Base-by-base conservation (phyloP, 208 protist species). In the Vickermania spadyakhi region DNA sequence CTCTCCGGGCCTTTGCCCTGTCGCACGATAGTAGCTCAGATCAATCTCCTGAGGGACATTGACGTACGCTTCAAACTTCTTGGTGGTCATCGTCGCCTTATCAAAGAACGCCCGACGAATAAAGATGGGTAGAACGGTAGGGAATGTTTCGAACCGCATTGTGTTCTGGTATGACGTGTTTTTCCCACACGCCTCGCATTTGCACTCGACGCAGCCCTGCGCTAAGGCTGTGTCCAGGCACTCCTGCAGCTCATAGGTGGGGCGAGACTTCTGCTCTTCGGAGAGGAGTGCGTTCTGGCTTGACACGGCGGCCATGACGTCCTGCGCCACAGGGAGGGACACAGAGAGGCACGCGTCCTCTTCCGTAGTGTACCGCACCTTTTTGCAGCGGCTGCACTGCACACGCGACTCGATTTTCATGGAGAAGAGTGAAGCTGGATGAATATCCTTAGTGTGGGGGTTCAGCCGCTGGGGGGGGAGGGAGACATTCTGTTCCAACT, bases 31-130 rank as follows among this genome's bases (percentile, higher is more conserved):
- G 4, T 31, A 62, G 25, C 64, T 64, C 22, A 97, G 66, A 60
- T 79, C 68, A 4, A 97, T 23, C 58, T 66, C 41, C 66, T 84
- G 65, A 21, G 85, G 82, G n/a, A 89, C 82, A 2, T 91, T 76
- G 11, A 97, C 84, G 75, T 86, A 91, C 18, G 81, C 89, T 51
- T 96, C 86, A 31, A 91, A 65, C 62, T 97, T 97, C 42, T 86
- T 94, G 1, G 81, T 81, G 31, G 58, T 79, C 61, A 79, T 66
- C 14, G 80, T 81, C 28, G 74, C 62, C 22, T 69, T 49, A 57
- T 93, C 87, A 61, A 94, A 94, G 63, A 91, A 87, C 22, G 84
- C 85, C 31, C 87, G 81, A 7, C 84, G 86, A 2, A 96, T 29
- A 59, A 77, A 79, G 28, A 96, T 65, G 2, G 74, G 36, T 26